Evolutionary conservation across 108 stramenopile species (phyloP), one percentile per base, ranked within the genome.

Genomic region (Mediolabrus comicus): DNA sequence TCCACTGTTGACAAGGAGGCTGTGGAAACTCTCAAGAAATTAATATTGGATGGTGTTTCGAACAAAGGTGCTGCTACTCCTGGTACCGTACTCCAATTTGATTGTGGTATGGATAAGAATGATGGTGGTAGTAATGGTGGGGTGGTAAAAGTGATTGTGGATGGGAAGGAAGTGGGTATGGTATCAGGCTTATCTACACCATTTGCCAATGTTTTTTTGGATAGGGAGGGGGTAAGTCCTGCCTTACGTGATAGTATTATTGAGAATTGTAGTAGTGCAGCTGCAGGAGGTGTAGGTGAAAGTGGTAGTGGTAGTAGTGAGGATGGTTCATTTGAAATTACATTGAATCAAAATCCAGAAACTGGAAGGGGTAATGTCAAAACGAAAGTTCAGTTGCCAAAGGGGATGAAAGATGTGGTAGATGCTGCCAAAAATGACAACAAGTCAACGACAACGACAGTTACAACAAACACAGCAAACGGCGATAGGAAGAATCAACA

Each of bases 151-250:
- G 87, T 92, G 2, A 60, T 80, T 16, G 92, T 93, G 13, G 86
- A 93, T 81, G 89, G 87, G 27, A 81, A 74, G 12, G 75, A 62
- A 7, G 71, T 88, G 26, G 92, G 92, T 11, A 69, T 56, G 3
- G 87, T 86, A 26, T 58, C 74, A 3, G 82, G 77, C 8, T 62
- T 93, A 53, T 70, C 75, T 14, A 70, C 73, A 36, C 84, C 88
- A 32, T 92, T 93, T 75, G 84, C 87, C 65, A 84, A 85, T 80
- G 89, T 93, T 38, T 93, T 86, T 60, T 68, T 93, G 58, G 92
- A 90, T 63, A 89, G 90, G 61, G 87, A 93, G 52, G 73, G 80
- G 54, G 92, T 90, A 2, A 87, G 86, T 54, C 82, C 87, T 2
- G 59, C 85, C 10, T 77, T 93, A 61, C 64, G 68, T 34, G 69